Conservation (phyloP, 352 stramenopile species). For the Pythium monospermum region DNA sequence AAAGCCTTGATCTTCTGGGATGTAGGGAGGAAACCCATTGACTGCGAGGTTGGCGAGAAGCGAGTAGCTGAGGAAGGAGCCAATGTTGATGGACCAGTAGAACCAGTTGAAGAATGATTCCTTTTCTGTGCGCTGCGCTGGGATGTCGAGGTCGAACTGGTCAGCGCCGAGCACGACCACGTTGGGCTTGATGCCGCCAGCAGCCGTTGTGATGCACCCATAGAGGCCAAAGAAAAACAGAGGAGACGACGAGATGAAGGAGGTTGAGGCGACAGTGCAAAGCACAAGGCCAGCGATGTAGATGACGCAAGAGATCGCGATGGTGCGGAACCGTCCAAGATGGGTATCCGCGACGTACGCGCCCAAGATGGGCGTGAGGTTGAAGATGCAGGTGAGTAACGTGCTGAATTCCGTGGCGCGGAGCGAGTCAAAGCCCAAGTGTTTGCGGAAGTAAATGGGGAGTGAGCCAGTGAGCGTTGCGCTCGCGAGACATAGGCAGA, state of each 20-base stretch:
- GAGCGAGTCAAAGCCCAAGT: slow-evolving; percentile 69
- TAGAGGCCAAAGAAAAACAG: slow-evolving; percentile 84
- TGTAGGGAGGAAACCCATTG: slow-evolving; percentile 81
- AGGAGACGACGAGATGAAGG: slow-evolving; percentile 45
- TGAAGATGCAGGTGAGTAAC: slow-evolving; percentile 79
- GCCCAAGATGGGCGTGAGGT: slow-evolving; percentile 78
- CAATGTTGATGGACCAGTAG: slow-evolving; percentile 92
- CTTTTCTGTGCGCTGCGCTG: slow-evolving; percentile 65
- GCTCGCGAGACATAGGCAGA: slow-evolving; percentile 82
- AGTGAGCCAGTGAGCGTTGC: slow-evolving; percentile 80
- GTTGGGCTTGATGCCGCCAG: slow-evolving; percentile 52
- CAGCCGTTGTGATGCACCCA: slow-evolving; percentile 50
- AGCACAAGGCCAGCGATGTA: slow-evolving; percentile 69
- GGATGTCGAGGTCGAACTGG: slow-evolving; percentile 75
- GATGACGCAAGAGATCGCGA: slow-evolving; percentile 38
- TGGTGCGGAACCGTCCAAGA: slow-evolving; percentile 74
- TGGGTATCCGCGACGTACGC: slow-evolving; percentile 83
- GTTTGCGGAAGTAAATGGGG: slow-evolving; percentile 85
- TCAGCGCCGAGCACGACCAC: slow-evolving; percentile 66
- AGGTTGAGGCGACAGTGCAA: slow-evolving; percentile 65
- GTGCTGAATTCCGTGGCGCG: slow-evolving; percentile 80
- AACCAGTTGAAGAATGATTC: slow-evolving; percentile 94
- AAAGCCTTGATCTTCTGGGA: slow-evolving; percentile 84
- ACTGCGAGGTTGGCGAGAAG: slow-evolving; percentile 89
- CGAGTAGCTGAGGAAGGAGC: slow-evolving; percentile 88